Conservation (phyloP, 345 rosid genomes). For the Brassica cretica region DNA sequence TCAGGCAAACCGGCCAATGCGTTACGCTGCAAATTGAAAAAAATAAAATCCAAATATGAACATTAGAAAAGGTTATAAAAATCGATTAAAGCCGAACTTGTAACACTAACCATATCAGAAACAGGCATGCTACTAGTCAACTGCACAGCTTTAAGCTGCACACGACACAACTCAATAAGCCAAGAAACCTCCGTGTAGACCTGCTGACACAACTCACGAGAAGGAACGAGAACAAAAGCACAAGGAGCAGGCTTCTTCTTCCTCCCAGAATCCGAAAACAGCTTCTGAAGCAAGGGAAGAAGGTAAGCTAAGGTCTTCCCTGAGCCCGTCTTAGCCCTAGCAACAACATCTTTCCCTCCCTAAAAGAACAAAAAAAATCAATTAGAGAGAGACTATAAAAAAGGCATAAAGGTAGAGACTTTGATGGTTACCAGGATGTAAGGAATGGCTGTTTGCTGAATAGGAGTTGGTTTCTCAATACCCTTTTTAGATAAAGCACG, state of each 20-base stretch:
- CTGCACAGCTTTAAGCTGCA: slow-evolving; percentile 70
- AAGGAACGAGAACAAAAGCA: slow-evolving; percentile 75
- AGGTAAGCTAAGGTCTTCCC: slow-evolving; percentile 91
- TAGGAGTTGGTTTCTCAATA: slow-evolving; percentile 71
- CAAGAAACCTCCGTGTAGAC: slow-evolving; percentile 64
- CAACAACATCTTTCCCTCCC: slow-evolving; percentile 95
- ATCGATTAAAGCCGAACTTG: background rate
- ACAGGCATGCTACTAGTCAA: slow-evolving; percentile 68
- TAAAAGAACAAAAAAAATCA: slow-evolving; percentile 7
- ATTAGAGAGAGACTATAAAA: background rate
- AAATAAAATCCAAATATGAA: background rate
- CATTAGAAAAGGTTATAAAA: no score
- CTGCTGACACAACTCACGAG: slow-evolving; percentile 86
- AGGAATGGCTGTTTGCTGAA: slow-evolving; percentile 70
- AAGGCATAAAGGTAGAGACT: background rate
- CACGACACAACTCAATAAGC: slow-evolving; percentile 73
- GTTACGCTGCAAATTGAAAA: slow-evolving; percentile 52
- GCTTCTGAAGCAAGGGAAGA: slow-evolving; percentile 83
- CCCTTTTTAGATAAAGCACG: slow-evolving; percentile 74
- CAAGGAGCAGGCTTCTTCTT: slow-evolving; percentile 66
- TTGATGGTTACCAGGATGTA: slow-evolving; percentile 53
- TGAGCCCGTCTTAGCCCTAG: slow-evolving; percentile 83
- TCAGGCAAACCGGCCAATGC: slow-evolving; percentile 76
- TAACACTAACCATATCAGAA: slow-evolving; percentile 66
- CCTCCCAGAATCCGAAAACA: slow-evolving; percentile 48